Evolutionary conservation across 2,329 filamentous ascomycete genomes (phyloP).

Genomic region (Endothia cerciana): DNA sequence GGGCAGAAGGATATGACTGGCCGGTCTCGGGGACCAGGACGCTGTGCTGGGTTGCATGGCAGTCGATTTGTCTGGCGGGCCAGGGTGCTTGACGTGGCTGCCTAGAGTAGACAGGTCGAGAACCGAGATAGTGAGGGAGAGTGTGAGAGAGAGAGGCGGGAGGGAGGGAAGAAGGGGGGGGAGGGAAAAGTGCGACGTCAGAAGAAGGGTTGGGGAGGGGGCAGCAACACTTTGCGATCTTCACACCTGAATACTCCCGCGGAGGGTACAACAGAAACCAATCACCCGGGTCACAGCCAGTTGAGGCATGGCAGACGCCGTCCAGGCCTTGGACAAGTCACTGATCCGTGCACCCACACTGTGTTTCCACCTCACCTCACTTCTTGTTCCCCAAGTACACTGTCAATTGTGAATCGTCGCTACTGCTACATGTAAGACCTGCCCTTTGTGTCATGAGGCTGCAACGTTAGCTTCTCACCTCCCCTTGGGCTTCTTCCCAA

Average conservation of each 20-base stretch:
- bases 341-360: background rate
- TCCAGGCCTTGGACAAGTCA: background rate
- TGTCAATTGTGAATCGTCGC: background rate
- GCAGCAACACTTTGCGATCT: conserved; percentile 29
- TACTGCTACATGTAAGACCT: background rate
- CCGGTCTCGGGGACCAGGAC: background rate
- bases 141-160: background rate
- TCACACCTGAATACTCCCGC: background rate
- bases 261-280: conserved; percentile 7
- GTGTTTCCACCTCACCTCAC: background rate
- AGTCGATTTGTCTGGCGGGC: background rate
- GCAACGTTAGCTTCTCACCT: background rate
- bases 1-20: background rate
- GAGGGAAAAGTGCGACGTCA: background rate
- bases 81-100: background rate
- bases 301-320: background rate
- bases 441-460: background rate
- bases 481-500: background rate
- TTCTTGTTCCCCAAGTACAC: too few relatives aligned
- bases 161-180: background rate
- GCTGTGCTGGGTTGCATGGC: background rate
- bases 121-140: background rate
- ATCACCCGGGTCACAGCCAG: conserved; percentile 8
- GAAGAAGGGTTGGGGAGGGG: background rate
- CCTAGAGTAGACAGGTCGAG: background rate